phyloP scores from a whole-genome alignment of 371 early-diverging fungal species.

The Rhizopus microsporus region DNA sequence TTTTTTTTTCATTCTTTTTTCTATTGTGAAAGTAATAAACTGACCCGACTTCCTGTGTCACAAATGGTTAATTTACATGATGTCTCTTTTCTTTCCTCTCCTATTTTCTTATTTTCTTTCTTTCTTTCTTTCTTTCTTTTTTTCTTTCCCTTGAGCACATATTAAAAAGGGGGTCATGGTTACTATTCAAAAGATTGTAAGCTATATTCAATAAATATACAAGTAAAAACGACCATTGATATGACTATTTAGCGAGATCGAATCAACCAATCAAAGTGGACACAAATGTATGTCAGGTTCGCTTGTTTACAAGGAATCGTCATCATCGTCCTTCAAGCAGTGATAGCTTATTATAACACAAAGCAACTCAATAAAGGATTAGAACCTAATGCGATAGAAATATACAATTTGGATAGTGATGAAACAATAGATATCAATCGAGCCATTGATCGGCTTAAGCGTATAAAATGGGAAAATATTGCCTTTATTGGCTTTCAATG shows the following conservation, averaged over 20 bases:
- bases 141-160: neutral
- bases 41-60: conserved; percentile 1
- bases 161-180: conserved; percentile 10
- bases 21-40: neutral
- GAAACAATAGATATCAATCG: conserved; percentile 4
- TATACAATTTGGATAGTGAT: conserved; percentile 8
- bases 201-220: neutral
- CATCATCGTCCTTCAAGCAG: conserved; percentile 36
- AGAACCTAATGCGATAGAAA: conserved; percentile 2
- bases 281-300: conserved; percentile 32
- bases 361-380: conserved; percentile 23
- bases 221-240: neutral
- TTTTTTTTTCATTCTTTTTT: too few relatives aligned
- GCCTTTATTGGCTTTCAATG: conserved; percentile 47
- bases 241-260: conserved; percentile 29
- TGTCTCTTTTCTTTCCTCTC: neutral
- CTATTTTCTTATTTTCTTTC: conserved; percentile 1
- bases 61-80: neutral
- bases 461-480: conserved; percentile 52
- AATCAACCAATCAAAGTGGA: conserved; percentile 42
- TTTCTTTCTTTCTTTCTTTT: conserved; percentile 3
- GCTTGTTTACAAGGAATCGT: conserved; percentile 45
- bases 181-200: conserved; percentile 21
- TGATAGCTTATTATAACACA: conserved; percentile 41
- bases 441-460: conserved; percentile 34